A percentile compares a stretch with the other conserved stretches of the same genome.
Conservation (phyloP, 164 flowering plant genomes). For the Vitis rotundifolia region DNA sequence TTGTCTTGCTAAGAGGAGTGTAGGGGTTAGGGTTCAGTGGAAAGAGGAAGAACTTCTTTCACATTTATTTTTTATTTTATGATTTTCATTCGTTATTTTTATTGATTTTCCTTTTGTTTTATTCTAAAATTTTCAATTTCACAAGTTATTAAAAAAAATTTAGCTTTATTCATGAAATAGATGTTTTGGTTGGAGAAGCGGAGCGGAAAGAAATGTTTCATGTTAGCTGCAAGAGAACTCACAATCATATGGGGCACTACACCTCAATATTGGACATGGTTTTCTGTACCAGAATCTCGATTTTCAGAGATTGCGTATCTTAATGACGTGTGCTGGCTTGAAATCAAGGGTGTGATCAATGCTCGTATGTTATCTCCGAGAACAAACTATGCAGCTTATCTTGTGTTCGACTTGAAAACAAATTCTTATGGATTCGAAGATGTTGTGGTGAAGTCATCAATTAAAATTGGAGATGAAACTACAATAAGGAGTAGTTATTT, state of each 20-base stretch:
- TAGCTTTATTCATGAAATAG: conserved; percentile 12
- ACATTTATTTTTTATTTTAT: too few species aligned
- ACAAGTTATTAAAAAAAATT: too few species aligned
- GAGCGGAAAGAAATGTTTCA: conserved; percentile 45
- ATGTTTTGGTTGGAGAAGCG: conserved; percentile 37
- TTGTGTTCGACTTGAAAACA: conserved; percentile 25
- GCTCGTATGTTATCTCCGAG: conserved; percentile 23
- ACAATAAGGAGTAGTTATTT: too few species aligned
- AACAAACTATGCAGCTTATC: conserved; percentile 30
- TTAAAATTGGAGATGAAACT: conserved; percentile 17
- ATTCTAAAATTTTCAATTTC: too few species aligned
- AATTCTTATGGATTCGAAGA: conserved; percentile 17
- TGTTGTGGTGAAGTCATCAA: conserved; percentile 18
- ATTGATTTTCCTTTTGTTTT: too few species aligned
- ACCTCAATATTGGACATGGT: conserved; percentile 40
- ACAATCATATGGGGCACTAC: conserved; percentile 37
- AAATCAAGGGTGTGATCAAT: conserved; percentile 31
- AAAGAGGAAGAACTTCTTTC: too few species aligned
- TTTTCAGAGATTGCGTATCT: conserved; percentile 40
- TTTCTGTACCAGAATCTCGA: conserved; percentile 32
- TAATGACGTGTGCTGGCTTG: conserved; percentile 31
- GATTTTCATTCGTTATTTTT: too few species aligned
- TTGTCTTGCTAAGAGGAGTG: too few species aligned
- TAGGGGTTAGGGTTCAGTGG: too few species aligned
- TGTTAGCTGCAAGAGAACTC: conserved; percentile 40